Percentiles rank a stretch among this genome's conserved stretches.
These are phyloP conservation scores for Phytopythium kandeliae DNA, from an alignment of 352 stramenopile species.

Conservation along the genomic window DNA sequence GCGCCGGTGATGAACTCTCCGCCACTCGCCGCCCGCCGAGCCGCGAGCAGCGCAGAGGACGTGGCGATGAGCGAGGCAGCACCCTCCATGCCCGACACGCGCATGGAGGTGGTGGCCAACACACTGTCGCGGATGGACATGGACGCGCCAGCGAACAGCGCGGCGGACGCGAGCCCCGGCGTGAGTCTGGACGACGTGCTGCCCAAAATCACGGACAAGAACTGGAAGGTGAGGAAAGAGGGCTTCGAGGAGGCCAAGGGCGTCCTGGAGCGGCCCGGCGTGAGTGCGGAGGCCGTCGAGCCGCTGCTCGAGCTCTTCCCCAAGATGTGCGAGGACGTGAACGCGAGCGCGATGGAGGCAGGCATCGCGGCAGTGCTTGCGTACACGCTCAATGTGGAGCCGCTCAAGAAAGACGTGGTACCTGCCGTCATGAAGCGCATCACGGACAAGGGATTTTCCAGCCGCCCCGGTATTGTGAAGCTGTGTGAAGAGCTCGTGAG, in stretches of 20 bases:
- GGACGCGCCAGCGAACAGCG: slow-evolving; percentile 1
- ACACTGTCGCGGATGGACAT: slow-evolving; percentile 25
- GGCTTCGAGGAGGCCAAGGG: slow-evolving; percentile 71
- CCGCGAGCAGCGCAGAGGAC: slow-evolving; percentile 16
- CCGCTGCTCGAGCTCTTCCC: slow-evolving; percentile 53
- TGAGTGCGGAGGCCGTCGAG: slow-evolving; percentile 35
- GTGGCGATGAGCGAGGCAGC: slow-evolving; percentile 16
- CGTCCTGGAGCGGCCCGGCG: slow-evolving; percentile 42
- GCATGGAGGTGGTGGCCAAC: slow-evolving; percentile 22
- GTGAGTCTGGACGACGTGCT: slow-evolving; percentile 42
- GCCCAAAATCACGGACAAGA: slow-evolving; percentile 68
- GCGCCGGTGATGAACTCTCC: slow-evolving; percentile 38
- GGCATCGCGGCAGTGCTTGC: slow-evolving; percentile 67
- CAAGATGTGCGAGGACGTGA: slow-evolving; percentile 82
- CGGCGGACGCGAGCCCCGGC: background rate
- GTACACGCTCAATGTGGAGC: slow-evolving; percentile 56
- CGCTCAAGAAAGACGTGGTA: slow-evolving; percentile 70
- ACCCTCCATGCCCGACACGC: slow-evolving; percentile 7
- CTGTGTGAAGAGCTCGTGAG: slow-evolving; percentile 72
- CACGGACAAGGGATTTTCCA: slow-evolving; percentile 81
- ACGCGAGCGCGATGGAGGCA: slow-evolving; percentile 77
- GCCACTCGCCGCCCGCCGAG: slow-evolving; percentile 12
- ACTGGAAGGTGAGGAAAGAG: slow-evolving; percentile 85
- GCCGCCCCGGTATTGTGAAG: slow-evolving; percentile 69
- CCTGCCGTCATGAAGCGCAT: slow-evolving; percentile 64